phyloP scores from a whole-genome alignment of 345 rosid species.

The Turritis glabra region DNA sequence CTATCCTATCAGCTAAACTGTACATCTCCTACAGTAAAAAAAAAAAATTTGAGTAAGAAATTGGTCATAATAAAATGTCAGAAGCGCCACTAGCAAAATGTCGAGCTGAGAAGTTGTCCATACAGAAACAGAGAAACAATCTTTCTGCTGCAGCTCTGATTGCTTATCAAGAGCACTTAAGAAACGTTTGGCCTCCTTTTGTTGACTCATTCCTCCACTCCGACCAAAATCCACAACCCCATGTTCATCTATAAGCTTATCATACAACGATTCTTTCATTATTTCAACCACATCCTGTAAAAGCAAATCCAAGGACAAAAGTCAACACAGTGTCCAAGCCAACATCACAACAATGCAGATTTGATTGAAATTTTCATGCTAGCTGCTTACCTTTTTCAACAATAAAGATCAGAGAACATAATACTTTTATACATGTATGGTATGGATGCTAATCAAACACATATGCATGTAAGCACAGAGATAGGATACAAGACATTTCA shows the following conservation, averaged over 20 bases:
- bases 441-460: not conserved
- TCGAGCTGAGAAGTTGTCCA: constrained; percentile 32
- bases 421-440: not conserved
- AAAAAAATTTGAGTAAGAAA: constrained; percentile 4
- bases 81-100: constrained; percentile 1
- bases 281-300: constrained; percentile 93
- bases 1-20: constrained; percentile 88
- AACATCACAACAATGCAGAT: constrained; percentile 9
- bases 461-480: constrained; percentile 1
- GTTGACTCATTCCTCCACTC: constrained; percentile 98
- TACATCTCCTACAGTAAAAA: constrained; percentile 76
- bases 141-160: constrained; percentile 85
- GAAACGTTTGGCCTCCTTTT: constrained; percentile 92
- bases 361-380: constrained; percentile 4
- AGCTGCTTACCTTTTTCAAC: not conserved
- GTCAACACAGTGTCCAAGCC: constrained; percentile 10
- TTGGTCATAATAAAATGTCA: constrained; percentile 3
- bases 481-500: not conserved
- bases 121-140: constrained; percentile 81
- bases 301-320: constrained; percentile 23
- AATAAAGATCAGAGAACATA: not conserved
- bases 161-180: constrained; percentile 86
- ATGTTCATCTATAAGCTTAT: constrained; percentile 88
- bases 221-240: constrained; percentile 88
- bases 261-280: constrained; percentile 95